Base-by-base conservation (phyloP, 345 rosid species). In the Reutealis trisperma region DNA sequence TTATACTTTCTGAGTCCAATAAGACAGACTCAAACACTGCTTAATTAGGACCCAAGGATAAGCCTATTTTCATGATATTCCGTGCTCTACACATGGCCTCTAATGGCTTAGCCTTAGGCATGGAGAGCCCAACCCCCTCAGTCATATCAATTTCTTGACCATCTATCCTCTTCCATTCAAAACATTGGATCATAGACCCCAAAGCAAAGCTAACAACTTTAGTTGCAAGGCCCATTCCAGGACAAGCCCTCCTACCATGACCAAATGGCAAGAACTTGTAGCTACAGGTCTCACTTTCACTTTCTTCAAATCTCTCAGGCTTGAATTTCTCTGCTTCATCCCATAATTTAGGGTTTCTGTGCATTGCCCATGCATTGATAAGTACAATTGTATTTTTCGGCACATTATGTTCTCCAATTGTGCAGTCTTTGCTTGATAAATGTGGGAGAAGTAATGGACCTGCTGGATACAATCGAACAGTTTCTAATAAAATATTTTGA, bases 151-250 rank as follows among this genome's bases (percentile, higher is more conserved):
- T 47, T 5, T 68, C 61, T 18, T 60, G 7, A 8, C 47, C 74
- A 34, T 47, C 42, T 27, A 59, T 45, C 10, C 49, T 68, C 30
- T 68, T 22, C 79, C 79, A 76, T 30, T 76, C 79, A 51, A 76
- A 76, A 67, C 79, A 76, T 0, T 76, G 79, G 47, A 69, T 44
- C 79, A 76, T 42, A 12, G 60, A 59, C 1, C 79, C 79, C 30
- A 76, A 0, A 12, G 72, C 63, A 30, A 76, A 60, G 27, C 71
- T 67, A 12, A 76, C 22, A n/a, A 76, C 58, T 10, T 73, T 63
- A 19, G 60, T 27, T 14, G 74, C 74, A 21, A 76, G 45, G 34
- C 60, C 74, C 67, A 58, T 66, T 12, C 79, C 74, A 14, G 79
- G 79, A 49, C 79, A 76, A 12, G 79, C 64, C 64, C 74, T 68